A percentile compares a stretch with the other conserved stretches of the same genome.
These are phyloP conservation scores for Zanthoxylum bungeanum DNA, from an alignment of 345 rosid species.

Conservation along the genomic window DNA sequence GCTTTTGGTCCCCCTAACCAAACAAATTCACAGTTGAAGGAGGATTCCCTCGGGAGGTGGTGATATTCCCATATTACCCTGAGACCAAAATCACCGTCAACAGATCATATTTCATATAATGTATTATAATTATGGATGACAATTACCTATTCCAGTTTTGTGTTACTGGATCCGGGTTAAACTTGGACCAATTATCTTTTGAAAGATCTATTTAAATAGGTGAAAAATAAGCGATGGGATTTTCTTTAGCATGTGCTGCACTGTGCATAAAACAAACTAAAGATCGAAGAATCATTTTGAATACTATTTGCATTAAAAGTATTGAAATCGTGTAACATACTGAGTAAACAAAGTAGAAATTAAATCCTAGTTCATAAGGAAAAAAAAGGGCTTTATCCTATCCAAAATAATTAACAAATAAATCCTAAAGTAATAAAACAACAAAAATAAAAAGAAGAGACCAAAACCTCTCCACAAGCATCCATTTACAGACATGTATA, in stretches of 20 bases:
- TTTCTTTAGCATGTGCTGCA: conserved; percentile 8
- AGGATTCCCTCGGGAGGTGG: no score
- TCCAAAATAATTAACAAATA: background rate
- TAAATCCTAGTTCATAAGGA: conserved; percentile 15
- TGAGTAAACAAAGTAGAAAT: background rate
- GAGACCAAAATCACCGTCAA: no score
- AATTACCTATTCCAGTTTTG: no score
- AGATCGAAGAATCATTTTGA: conserved; percentile 14
- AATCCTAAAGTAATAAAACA: conserved; percentile 19
- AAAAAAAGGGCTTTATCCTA: background rate
- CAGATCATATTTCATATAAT: no score
- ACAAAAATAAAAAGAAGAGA: conserved; percentile 43
- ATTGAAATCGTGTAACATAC: conserved; percentile 13
- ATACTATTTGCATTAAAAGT: conserved; percentile 16
- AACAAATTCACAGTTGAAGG: no score
- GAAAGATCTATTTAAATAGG: no score
- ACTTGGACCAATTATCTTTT: no score
- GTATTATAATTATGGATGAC: no score
- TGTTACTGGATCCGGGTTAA: no score
- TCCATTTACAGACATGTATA: conserved; percentile 1
- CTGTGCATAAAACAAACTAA: background rate
- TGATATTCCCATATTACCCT: no score
- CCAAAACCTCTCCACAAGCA: conserved; percentile 69
- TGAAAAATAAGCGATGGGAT: background rate
- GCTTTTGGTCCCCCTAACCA: no score